These are phyloP conservation scores for Westerdykella sp. DNA, from an alignment of 2,329 filamentous ascomycete species.

Conservation along the genomic window DNA sequence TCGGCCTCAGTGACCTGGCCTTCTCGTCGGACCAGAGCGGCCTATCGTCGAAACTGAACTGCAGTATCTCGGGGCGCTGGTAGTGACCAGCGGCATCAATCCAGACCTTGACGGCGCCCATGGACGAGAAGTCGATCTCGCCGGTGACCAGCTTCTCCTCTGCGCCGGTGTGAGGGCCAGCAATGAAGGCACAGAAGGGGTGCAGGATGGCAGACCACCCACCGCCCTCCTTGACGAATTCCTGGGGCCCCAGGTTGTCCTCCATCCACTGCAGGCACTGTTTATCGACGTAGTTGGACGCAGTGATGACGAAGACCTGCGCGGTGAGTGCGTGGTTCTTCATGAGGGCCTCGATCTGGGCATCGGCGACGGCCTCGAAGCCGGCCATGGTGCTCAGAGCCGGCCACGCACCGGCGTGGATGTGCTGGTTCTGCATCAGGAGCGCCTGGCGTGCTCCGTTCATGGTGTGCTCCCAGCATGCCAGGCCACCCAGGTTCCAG, in stretches of 20 bases:
- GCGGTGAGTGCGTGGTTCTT: constrained; percentile 43
- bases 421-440: constrained; percentile 29
- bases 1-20: not conserved
- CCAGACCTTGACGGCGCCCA: constrained; percentile 34
- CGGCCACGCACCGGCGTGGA: constrained; percentile 36
- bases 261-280: constrained; percentile 38
- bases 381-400: constrained; percentile 35
- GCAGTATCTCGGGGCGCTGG: constrained; percentile 31
- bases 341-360: constrained; percentile 45
- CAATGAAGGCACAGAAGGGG: constrained; percentile 33
- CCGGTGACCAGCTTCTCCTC: constrained; percentile 31
- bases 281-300: constrained; percentile 41
- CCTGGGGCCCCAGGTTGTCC: constrained; percentile 31
- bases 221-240: constrained; percentile 30
- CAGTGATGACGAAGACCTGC: constrained; percentile 41
- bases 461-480: constrained; percentile 38
- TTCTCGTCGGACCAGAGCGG: constrained; percentile 32
- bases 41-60: constrained; percentile 25
- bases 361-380: constrained; percentile 38
- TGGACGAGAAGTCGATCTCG: constrained; percentile 30
- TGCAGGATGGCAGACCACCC: constrained; percentile 34
- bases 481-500: constrained; percentile 32
- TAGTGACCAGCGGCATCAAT: constrained; percentile 36
- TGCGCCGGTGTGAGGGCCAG: constrained; percentile 29
- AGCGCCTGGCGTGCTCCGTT: constrained; percentile 35